Percentiles rank a stretch among this genome's conserved stretches.
These are phyloP conservation scores for Candida hispaniensis DNA, from an alignment of 805 yeast species.

Conservation along the genomic window DNA sequence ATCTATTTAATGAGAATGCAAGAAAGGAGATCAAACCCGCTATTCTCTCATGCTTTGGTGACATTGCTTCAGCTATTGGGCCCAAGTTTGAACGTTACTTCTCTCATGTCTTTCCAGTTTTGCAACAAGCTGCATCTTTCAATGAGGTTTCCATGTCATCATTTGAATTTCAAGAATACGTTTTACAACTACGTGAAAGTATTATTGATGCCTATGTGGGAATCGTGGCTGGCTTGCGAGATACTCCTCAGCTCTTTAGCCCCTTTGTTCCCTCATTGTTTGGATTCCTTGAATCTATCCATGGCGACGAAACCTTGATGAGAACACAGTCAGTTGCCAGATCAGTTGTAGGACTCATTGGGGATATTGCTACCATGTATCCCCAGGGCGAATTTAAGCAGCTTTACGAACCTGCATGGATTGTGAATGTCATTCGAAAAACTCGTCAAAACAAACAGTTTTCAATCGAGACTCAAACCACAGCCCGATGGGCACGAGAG, in stretches of 20 bases:
- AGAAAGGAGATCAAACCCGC: constrained; percentile 78
- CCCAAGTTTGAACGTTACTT: constrained; percentile 63
- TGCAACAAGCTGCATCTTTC: constrained; percentile 30
- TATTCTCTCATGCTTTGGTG: constrained; percentile 89
- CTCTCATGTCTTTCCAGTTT: constrained; percentile 67
- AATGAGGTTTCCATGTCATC: constrained; percentile 40
- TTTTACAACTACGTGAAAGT: constrained; percentile 63
- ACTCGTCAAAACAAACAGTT: constrained; percentile 56
- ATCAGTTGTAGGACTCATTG: constrained; percentile 80
- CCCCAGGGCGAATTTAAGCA: constrained; percentile 64
- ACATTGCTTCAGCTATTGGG: constrained; percentile 84
- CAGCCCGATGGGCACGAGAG: constrained; percentile 97
- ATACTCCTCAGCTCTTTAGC: constrained; percentile 50
- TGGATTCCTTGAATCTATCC: constrained; percentile 50
- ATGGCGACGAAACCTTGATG: constrained; percentile 48
- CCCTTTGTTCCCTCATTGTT: constrained; percentile 63
- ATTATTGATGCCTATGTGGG: constrained; percentile 96
- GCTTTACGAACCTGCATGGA: constrained; percentile 65
- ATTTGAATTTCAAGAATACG: constrained; percentile 67
- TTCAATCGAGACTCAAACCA: constrained; percentile 61
- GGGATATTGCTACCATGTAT: constrained; percentile 84
- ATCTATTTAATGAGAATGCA: constrained; percentile 54
- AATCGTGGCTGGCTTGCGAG: constrained; percentile 79
- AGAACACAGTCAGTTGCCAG: constrained; percentile 63
- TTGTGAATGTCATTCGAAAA: constrained; percentile 61